Base-by-base conservation (phyloP, 2,329 filamentous ascomycete genomes). In the Pezicula carpinea region DNA sequence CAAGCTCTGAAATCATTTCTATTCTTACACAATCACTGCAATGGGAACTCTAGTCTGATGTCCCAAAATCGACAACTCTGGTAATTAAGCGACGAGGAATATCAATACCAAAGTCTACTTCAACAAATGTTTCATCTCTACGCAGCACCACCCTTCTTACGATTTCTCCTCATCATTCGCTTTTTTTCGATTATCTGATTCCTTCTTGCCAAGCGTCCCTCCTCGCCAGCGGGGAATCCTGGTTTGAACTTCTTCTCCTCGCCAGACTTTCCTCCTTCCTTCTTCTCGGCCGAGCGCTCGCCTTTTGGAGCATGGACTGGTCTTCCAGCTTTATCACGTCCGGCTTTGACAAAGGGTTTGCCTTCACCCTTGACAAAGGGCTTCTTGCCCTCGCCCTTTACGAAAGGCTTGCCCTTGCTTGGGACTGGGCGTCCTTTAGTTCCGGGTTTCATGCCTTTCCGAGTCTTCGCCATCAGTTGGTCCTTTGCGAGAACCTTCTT, bases 181-280 rank as follows among this genome's bases (percentile, higher is more conserved):
- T 95, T 96, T 66, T 88, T 84, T 41, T 82, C 84, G 66, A 96
- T 95, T 61, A 96, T 87, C 61, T 83, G 84, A 60, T 89, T 87
- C 53, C 80, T 70, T 63, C 77, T 79, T 21, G 78, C 77, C 45
- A 80, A 63, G 68, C 72, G 70, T 52, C 74, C 77, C 58, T 82
- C 77, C 41, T 72, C 67, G 29, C 71, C 67, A 29, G 67, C 66
- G 14, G 64, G 41, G 14, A 54, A 53, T n/a, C 53, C 62, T 14
- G 55, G 46, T 50, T 60, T 66, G 39, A 54, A 54, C 46, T 60
- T 61, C 29, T 47, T 15, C 3, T 14, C 8, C 7, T 35, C 33
- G n/a, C 7, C 44, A 22, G 32, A 42, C 7, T 39, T 38, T 14
- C 33, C 43, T 33, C 26, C 45, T 54, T 5, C 48, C 36, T 33